Conservation (phyloP, 2,329 filamentous ascomycete genomes). For the Metarhizium guizhouense region DNA sequence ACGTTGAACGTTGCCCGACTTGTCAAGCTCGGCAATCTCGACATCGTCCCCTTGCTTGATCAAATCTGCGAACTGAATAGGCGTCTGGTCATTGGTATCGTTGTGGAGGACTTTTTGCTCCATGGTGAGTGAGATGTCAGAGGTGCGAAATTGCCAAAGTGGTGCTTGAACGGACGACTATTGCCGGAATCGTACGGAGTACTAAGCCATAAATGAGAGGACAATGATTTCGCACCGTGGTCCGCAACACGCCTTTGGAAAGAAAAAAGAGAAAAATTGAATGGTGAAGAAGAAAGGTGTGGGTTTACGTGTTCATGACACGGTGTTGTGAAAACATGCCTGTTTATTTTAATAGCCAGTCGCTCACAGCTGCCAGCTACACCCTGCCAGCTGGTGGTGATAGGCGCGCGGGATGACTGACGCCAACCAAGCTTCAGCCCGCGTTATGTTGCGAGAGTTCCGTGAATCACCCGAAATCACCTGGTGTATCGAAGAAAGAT, state of each 20-base stretch:
- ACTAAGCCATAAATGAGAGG: neutral
- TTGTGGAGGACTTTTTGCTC: neutral
- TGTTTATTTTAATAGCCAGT: neutral
- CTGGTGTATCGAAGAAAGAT: no score
- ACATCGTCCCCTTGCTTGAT: slow-evolving; percentile 17
- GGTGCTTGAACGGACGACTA: neutral
- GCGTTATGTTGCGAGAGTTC: no score
- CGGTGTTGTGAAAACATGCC: neutral
- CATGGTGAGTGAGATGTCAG: neutral
- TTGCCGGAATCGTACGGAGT: neutral
- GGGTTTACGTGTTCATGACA: neutral
- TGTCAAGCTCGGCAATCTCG: slow-evolving; percentile 28
- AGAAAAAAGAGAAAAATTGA: neutral
- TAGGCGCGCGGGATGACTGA: no score
- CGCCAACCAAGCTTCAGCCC: no score
- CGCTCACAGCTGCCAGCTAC: neutral
- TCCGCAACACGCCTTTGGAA: neutral
- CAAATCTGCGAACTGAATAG: slow-evolving; percentile 13
- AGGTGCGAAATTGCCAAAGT: neutral
- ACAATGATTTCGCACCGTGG: neutral
- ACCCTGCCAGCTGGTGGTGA: neutral
- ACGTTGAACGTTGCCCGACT: slow-evolving; percentile 24
- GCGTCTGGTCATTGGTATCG: neutral
- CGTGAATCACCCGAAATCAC: no score
- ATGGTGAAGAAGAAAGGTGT: neutral